Evolutionary conservation across 2,329 filamentous ascomycete species (phyloP), one percentile per base, ranked within the genome.

Genomic region (Gremmenia infestans): DNA sequence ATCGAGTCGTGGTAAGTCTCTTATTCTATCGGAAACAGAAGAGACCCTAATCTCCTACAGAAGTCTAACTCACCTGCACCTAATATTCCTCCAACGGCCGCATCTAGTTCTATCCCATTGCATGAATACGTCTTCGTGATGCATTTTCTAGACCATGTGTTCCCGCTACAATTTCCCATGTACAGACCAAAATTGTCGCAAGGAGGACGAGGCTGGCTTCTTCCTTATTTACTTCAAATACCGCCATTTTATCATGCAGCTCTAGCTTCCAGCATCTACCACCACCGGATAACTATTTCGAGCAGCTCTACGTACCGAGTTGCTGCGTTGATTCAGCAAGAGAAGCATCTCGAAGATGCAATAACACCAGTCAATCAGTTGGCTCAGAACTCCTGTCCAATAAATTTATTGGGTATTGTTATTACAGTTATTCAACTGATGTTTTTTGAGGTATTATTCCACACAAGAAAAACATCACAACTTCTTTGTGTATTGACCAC

Each of bases 91-190:
- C 48, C 35, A 49, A 25, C 3, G 36, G 35, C 23, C 32, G 23
- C 15, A 14, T 25, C 19, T 50, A 28, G 35, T 45, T 17, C n/a
- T 19, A 42, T 40, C 28, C 4, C 40, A 55, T 8, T 22, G 39
- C 25, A 58, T 35, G 59, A 66, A 25, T 47, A 55, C 11, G 52
- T 62, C 60, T 73, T 78, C 46, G 70, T 80, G 54, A 81, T 82
- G 76, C 74, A 81, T 56, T 86, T 85, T 64, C 73, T 85, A 43
- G 82, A 86, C 67, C 78, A 81, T 58, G 75, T 85, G 15, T 80
- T 86, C 58, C 82, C 83, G 0, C 81, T 83, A 60, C 71, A 85
- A 1, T 85, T 82, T 62, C 82, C 81, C 3, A 82, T 84, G 65
- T 86, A 86, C 67, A 75, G 75, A 1, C 82, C 83, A 1, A 72